Percentiles rank a stretch among this genome's conserved stretches.
Evolutionary conservation across 257 asterid species (phyloP).

Genomic region (Eustoma russellianum): DNA sequence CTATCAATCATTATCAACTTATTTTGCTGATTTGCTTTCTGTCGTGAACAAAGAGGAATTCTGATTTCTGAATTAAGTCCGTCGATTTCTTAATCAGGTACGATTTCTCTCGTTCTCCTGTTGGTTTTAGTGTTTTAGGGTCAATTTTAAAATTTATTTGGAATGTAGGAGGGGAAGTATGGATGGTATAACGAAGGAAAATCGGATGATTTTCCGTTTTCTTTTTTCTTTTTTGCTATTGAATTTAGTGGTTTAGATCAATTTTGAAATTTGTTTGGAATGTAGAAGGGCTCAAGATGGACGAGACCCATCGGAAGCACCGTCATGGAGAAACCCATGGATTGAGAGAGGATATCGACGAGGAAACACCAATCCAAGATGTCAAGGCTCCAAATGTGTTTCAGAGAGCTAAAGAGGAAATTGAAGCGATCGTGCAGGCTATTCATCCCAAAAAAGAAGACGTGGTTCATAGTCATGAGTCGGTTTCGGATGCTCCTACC

Average conservation of each 20-base stretch:
- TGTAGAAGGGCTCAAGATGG: constrained; percentile 29
- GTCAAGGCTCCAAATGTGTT: constrained; percentile 75
- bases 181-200: too few relatives aligned
- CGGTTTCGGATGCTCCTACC: constrained; percentile 8
- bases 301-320: constrained; percentile 24
- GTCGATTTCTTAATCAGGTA: constrained; percentile 33
- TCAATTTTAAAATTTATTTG: too few relatives aligned
- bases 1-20: too few relatives aligned
- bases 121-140: background rate
- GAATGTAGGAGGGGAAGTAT: background rate
- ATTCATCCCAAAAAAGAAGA: constrained; percentile 51
- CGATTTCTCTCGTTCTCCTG: background rate
- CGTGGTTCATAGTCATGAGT: constrained; percentile 6
- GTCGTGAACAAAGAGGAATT: background rate
- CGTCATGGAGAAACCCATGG: constrained; percentile 68
- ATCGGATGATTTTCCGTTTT: too few relatives aligned
- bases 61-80: constrained; percentile 40
- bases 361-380: constrained; percentile 34
- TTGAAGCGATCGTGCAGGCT: constrained; percentile 59
- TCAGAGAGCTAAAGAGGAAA: constrained; percentile 73
- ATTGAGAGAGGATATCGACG: constrained; percentile 48
- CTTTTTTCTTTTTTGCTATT: too few relatives aligned
- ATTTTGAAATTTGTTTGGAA: constrained; percentile 4
- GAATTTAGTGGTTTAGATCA: constrained; percentile 15
- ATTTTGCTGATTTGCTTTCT: too few relatives aligned